Conservation (phyloP, 306 rosid species). For the Psophocarpus tetragonolobus region DNA sequence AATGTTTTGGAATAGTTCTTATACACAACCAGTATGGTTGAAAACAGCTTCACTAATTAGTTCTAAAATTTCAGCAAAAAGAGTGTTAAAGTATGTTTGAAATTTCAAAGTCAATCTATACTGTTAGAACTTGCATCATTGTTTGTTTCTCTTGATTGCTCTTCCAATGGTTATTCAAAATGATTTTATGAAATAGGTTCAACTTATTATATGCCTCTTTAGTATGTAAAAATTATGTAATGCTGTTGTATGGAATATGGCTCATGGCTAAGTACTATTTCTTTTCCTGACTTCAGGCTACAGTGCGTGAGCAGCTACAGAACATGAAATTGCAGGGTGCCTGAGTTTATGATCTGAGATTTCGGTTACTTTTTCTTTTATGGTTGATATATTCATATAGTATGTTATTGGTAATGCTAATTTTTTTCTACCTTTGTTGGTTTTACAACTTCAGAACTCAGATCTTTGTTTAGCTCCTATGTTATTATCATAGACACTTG, state of each 20-base stretch:
- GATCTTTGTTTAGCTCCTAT: slow-evolving; percentile 10
- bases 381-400: neutral
- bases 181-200: neutral
- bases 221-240: neutral
- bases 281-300: slow-evolving; percentile 31
- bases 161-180: neutral
- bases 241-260: neutral
- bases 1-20: neutral
- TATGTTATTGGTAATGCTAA: slow-evolving; percentile 7
- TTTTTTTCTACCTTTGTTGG: slow-evolving; percentile 18
- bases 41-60: neutral
- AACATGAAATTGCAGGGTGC: slow-evolving; percentile 40
- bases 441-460: neutral
- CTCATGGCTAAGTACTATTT: slow-evolving; percentile 24
- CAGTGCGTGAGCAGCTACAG: slow-evolving; percentile 21
- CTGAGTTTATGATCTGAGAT: slow-evolving; percentile 27
- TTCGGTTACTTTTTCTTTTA: neutral
- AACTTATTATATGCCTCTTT: neutral
- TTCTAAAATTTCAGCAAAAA: slow-evolving; percentile 17
- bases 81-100: neutral
- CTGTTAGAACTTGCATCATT: slow-evolving; percentile 6
- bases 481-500: neutral
- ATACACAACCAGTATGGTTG: neutral
- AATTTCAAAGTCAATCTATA: neutral
- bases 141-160: neutral